Evolutionary conservation across 2,329 filamentous ascomycete genomes (phyloP), one percentile per base, ranked within the genome.

Genomic region (Diaporthe longicolla): DNA sequence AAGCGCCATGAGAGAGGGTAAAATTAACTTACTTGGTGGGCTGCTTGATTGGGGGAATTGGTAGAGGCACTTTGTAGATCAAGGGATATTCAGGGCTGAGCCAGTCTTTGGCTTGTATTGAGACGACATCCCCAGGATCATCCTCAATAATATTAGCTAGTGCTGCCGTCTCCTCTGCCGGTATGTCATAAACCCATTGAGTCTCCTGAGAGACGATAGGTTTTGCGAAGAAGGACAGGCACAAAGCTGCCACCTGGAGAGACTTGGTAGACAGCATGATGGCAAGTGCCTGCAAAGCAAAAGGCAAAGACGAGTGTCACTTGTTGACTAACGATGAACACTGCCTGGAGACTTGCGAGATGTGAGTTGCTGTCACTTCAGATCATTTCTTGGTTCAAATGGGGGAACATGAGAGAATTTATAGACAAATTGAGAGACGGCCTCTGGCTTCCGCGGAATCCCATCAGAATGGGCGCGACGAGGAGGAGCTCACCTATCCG

Each of bases 21-120:
- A 13, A 15, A 10, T 4, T 21, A 59, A 70, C 84, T 77, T 78
- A 87, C 83, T 82, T 81, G 70, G 82, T 82, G 8, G 83, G 81
- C 54, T 82, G 74, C 76, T 87, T 87, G 4, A 84, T 74, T 0
- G 86, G 83, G 6, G 85, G 83, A 43, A 86, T 85, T 1, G 86
- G 86, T 2, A 89, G 81, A 10, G 85, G 81, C 19, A 81, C 81
- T 57, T 83, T 75, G 76, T 82, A 85, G 45, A 85, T 79, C 77
- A 81, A 81, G 66, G 77, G 78, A 76, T 85, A 85, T 37, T 80
- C 80, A 3, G 83, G 83, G 50, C 79, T 80, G 11, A 77, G 45
- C 76, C 77, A 77, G 40, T 79, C 78, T 66, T 76, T 76, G 7
- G 75, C 76, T 17, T 68, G 59, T 3, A 75, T 63, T 8, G 19